Evolutionary conservation across 2,329 filamentous ascomycete genomes (phyloP), one percentile per base, ranked within the genome.

Genomic region (Drechslerella coelobrocha): DNA sequence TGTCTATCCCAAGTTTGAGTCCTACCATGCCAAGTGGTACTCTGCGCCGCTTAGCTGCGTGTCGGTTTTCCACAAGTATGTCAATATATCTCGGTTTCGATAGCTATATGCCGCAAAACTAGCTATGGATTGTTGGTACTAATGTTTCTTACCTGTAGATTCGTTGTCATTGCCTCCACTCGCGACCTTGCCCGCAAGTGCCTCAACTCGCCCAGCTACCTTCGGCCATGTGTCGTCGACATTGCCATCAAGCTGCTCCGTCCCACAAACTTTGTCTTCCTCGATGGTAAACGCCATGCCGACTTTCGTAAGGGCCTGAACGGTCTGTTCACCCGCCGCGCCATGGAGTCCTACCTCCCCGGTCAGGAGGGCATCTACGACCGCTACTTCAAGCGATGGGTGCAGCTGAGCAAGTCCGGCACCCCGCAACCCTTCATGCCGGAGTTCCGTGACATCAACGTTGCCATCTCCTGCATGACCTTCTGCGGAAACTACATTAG

Each of bases 251-350:
- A 97, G 82, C 89, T 99, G 54, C 87, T 99, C 56, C 90, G 94
- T 68, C 85, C 88, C 72, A 89, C 89, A 77, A 97, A 97, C 82
- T 99, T 92, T 91, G 94, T 97, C 17, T 97, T 97, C 81, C 83
- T 99, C 74, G 93, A 97, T 78, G 94, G 94, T 77, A 95, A 92
- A 81, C 87, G 88, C 39, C 94, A 99, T 77, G 91, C 96, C 75
- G 94, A 97, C 77, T 99, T 94, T 82, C 92, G 94, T 79, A 97
- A 97, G 83, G 94, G 94, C 57, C 84, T 99, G 75, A 97, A 97
- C 79, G 89, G 88, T 66, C 85, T 97, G 26, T 99, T 99, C 83
- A 97, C 93, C 47, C 90, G 92, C 78, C 87, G 90, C 78, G 91
- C 93, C 19, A 86, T 99, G 77, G 88, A 91, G 75, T 84, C 83